Percentiles rank a stretch among this genome's conserved stretches.
Evolutionary conservation across 2,329 filamentous ascomycete genomes (phyloP).

Genomic region (Macrophomina pseudophaseolina): DNA sequence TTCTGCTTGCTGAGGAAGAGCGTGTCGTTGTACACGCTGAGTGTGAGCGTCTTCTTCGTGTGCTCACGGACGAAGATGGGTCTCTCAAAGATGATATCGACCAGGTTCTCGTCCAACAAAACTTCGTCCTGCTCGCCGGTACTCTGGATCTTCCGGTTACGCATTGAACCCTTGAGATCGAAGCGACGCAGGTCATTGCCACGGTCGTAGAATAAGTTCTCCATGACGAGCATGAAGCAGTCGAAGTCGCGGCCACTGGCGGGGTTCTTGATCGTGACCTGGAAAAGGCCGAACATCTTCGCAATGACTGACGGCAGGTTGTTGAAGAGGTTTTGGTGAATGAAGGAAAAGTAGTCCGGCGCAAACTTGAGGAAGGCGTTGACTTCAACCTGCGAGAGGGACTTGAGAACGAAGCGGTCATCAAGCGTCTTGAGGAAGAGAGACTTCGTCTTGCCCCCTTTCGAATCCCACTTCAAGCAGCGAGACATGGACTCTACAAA

Average conservation of each 20-base stretch:
- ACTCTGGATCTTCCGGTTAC: slow-evolving; percentile 94
- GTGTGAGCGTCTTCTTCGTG: slow-evolving; percentile 88
- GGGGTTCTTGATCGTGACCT: slow-evolving; percentile 95
- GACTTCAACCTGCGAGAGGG: slow-evolving; percentile 87
- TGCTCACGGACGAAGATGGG: slow-evolving; percentile 95
- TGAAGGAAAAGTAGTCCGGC: slow-evolving; percentile 95
- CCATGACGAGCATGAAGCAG: slow-evolving; percentile 92
- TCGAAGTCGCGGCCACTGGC: slow-evolving; percentile 91
- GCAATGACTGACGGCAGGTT: slow-evolving; percentile 92
- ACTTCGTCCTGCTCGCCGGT: slow-evolving; percentile 97
- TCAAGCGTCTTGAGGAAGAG: slow-evolving; percentile 97
- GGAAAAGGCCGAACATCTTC: slow-evolving; percentile 99
- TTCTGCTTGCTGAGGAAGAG: slow-evolving; percentile 92
- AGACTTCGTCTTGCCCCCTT: slow-evolving; percentile 96
- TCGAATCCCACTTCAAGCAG: slow-evolving; percentile 97
- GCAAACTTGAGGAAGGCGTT: slow-evolving; percentile 94
- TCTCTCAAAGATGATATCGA: slow-evolving; percentile 98
- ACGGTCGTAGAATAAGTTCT: slow-evolving; percentile 97
- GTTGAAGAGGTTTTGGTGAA: slow-evolving; percentile 94
- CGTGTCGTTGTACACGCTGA: slow-evolving; percentile 97
- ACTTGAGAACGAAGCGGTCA: slow-evolving; percentile 91
- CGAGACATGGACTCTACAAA: slow-evolving; percentile 94
- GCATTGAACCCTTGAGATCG: slow-evolving; percentile 97
- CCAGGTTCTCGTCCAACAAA: slow-evolving; percentile 96
- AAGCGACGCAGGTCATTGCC: slow-evolving; percentile 74